A percentile compares a stretch with the other conserved stretches of the same genome.
Evolutionary conservation across 2,329 filamentous ascomycete genomes (phyloP).

Genomic region (Lasiodiplodia gonubiensis): DNA sequence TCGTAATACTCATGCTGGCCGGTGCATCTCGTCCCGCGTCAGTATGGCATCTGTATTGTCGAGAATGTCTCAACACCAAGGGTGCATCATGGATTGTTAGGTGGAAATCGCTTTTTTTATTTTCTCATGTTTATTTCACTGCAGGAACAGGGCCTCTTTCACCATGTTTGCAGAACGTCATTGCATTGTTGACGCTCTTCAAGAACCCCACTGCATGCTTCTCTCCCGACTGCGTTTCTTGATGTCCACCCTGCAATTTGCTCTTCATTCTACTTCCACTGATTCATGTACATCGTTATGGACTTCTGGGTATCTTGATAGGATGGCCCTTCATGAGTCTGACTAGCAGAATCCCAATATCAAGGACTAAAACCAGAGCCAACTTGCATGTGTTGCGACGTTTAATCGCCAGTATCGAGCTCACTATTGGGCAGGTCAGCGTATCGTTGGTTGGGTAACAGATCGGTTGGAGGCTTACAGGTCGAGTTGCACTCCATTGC

Average conservation of each 20-base stretch:
- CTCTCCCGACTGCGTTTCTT: not conserved
- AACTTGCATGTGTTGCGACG: not conserved
- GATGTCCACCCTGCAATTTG: not conserved
- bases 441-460: not conserved
- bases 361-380: not conserved
- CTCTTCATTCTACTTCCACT: not conserved
- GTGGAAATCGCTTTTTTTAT: not conserved
- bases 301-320: constrained; percentile 16
- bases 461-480: constrained; percentile 37
- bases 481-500: constrained; percentile 76
- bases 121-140: not conserved
- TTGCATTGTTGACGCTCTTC: not conserved
- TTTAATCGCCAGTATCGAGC: constrained; percentile 31
- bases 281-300: constrained; percentile 8
- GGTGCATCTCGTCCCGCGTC: not conserved
- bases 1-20: not conserved
- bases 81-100: not conserved
- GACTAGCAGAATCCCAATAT: constrained; percentile 2
- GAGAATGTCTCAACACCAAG: not conserved
- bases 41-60: not conserved
- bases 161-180: not conserved
- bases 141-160: not conserved
- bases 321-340: constrained; percentile 16
- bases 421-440: constrained; percentile 19
- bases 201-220: not conserved